Percentiles rank a stretch among this genome's conserved stretches.
phyloP scores from a whole-genome alignment of 1,284 basidiomycete species.

The Termitomyces sp. region DNA sequence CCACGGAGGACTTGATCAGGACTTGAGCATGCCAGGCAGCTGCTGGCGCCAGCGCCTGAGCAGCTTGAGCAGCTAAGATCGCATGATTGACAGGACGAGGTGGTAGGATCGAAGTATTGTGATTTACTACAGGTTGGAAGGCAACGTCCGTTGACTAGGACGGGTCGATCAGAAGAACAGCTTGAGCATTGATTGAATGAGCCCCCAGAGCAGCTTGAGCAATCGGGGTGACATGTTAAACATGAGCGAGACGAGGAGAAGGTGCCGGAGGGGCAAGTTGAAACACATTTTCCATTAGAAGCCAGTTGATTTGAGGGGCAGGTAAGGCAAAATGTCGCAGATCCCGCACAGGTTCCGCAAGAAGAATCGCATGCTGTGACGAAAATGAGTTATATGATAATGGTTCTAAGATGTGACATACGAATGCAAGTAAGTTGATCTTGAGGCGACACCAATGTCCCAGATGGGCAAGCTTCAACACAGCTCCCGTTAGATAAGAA shows the following conservation, averaged over 20 bases:
- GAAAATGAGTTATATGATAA: slow-evolving; percentile 4
- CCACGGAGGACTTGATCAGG: slow-evolving; percentile 52
- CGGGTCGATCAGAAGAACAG: slow-evolving; percentile 65
- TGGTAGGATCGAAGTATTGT: slow-evolving; percentile 67
- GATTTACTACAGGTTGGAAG: slow-evolving; percentile 65
- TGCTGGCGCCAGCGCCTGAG: slow-evolving; percentile 52
- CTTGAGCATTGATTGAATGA: slow-evolving; percentile 73
- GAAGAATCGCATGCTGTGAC: slow-evolving; percentile 67
- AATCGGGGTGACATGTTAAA: slow-evolving; percentile 74
- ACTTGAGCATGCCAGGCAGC: slow-evolving; percentile 67
- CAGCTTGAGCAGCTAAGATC: slow-evolving; percentile 72
- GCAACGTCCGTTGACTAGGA: slow-evolving; percentile 66
- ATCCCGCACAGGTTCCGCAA: slow-evolving; percentile 65
- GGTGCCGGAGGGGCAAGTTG: slow-evolving; percentile 67
- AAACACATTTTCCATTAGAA: slow-evolving; percentile 64
- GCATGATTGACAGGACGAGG: slow-evolving; percentile 59
- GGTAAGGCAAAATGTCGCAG: slow-evolving; percentile 64
- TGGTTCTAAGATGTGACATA: slow-evolving; percentile 26
- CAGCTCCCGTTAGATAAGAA: slow-evolving; percentile 67
- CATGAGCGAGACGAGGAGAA: slow-evolving; percentile 67
- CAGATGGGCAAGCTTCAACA: slow-evolving; percentile 60
- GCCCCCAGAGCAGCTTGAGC: slow-evolving; percentile 65
- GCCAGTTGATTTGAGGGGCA: slow-evolving; percentile 63
- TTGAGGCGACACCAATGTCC: slow-evolving; percentile 57
- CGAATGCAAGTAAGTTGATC: slow-evolving; percentile 68